Evolutionary conservation across 2,329 filamentous ascomycete genomes (phyloP), one percentile per base, ranked within the genome.

Genomic region (Colletotrichum spaethianum): DNA sequence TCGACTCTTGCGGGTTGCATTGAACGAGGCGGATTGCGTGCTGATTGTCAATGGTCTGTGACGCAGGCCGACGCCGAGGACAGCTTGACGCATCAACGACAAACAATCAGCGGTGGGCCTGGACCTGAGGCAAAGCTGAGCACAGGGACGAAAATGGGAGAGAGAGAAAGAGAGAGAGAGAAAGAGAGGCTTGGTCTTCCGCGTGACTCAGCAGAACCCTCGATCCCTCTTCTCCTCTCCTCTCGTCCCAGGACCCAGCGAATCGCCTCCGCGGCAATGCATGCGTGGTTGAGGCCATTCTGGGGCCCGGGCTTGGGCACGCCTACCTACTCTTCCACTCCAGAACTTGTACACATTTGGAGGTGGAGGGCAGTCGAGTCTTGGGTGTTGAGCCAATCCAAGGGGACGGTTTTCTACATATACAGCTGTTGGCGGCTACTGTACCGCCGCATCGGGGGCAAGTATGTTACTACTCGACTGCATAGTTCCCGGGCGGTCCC

Each of bases 291-390:
- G 63, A 60, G 64, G 56, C 56, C 56, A 31, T 67, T 62, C 44
- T 62, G 36, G 62, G 64, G 64, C 38, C 64, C 56, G 46, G 56
- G 64, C 64, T 46, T 18, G 52, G 52, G 20, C 12, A 20, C 42
- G 53, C 23, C 64, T n/a, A 42, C n/a, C n/a, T n/a, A n/a, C n/a
- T n/a, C n/a, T 56, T 55, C 57, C 40, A 23, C 26, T 18, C 60
- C 44, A 40, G 12, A n/a, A 18, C 64, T 44, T 33, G 33, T 62
- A 36, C 64, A 42, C 26, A 40, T 40, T 56, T 53, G 36, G 56
- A 62, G 55, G 55, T 20, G n/a, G 55, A 48, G 46, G 46, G n/a
- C 11, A 48, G 26, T 23, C n/a, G 26, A 36, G 18, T 38, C 31
- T 12, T 26, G 20, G 44, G 16, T 4, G 16, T 42, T 18, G 52